phyloP scores from a whole-genome alignment of 495 filamentous ascomycete genomes.

The Acidomyces sp. region DNA sequence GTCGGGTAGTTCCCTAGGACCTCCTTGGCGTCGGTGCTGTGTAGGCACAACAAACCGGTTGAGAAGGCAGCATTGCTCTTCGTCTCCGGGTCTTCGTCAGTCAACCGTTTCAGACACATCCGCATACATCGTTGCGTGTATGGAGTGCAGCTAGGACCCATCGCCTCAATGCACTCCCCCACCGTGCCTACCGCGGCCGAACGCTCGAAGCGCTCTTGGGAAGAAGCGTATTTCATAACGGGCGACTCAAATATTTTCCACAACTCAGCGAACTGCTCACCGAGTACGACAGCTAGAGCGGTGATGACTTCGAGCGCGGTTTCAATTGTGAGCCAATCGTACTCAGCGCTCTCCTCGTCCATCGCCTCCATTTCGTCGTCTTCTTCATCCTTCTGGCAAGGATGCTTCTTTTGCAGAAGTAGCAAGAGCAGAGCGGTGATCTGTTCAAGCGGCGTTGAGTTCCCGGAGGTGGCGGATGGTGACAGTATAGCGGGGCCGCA shows the following conservation, averaged over 20 bases:
- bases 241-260: slow-evolving; percentile 92
- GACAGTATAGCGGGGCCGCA: slow-evolving; percentile 75
- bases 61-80: slow-evolving; percentile 92
- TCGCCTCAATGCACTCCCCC: slow-evolving; percentile 79
- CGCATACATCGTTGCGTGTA: slow-evolving; percentile 62
- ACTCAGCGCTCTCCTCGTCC: slow-evolving; percentile 77
- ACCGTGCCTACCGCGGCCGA: slow-evolving; percentile 80
- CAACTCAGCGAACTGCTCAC: slow-evolving; percentile 64
- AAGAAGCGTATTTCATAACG: slow-evolving; percentile 73
- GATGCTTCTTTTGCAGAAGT: slow-evolving; percentile 77
- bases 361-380: slow-evolving; percentile 52
- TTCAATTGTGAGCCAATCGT: slow-evolving; percentile 93
- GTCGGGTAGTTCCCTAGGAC: slow-evolving; percentile 59
- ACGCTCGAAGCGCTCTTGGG: slow-evolving; percentile 72
- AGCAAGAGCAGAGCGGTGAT: slow-evolving; percentile 52
- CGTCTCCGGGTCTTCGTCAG: slow-evolving; percentile 81
- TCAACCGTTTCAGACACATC: slow-evolving; percentile 71
- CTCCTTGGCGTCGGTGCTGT: slow-evolving; percentile 57
- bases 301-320: slow-evolving; percentile 82
- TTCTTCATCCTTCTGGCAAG: slow-evolving; percentile 74
- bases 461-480: slow-evolving; percentile 23
- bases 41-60: slow-evolving; percentile 65
- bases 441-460: slow-evolving; percentile 33
- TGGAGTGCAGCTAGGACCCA: slow-evolving; percentile 63
- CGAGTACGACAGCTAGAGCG: slow-evolving; percentile 69